Evolutionary conservation across 192 early-diverging fungal genomes (phyloP), one percentile per base, ranked within the genome.

Genomic region (Geosiphon pyriformis): DNA sequence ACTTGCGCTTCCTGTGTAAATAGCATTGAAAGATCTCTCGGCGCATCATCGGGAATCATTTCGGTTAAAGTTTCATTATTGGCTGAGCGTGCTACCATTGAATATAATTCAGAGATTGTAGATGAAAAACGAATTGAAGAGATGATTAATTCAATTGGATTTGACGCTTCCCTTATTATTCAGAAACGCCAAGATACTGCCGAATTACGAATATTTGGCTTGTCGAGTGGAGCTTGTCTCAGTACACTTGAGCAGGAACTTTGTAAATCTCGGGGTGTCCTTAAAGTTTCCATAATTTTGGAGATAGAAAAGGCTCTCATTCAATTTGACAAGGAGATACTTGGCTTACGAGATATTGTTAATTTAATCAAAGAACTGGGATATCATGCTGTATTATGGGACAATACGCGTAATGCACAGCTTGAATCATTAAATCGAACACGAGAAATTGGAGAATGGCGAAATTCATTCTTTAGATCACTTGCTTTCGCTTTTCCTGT

Each of bases 1-100:
- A 95, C 96, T 32, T 98, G 95, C 78, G 85, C 94, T 4, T 89
- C 89, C 3, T 98, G 96, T 76, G 95, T 98, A 0, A 83, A 83
- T 31, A 77, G 85, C 2, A 89, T 98, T 22, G 93, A 96, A 78
- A 85, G 83, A 20, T 78, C 83, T 4, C 67, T 97, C 30, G 54
- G 71, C 23, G 59, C 68, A 1, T 70, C 78, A 6, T 74, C 79
- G 0, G 93, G 92, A 25, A 79, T 98, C 1, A 58, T 78, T 4
- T 82, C 78, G 2, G 84, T 92, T 63, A 88, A 86, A 66, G 96
- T 98, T 11, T 87, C 90, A 2, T 80, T 98, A 30, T 76, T 94
- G 27, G 87, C 92, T 1, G 93, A 94, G 70, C 78, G 86, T 1
- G 94, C 90, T 0, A 85, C 82, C 12, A 88, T 92, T 53, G 70